Evolutionary conservation across 2,329 filamentous ascomycete genomes (phyloP).

Genomic region (Ilyonectria mors-panacis): DNA sequence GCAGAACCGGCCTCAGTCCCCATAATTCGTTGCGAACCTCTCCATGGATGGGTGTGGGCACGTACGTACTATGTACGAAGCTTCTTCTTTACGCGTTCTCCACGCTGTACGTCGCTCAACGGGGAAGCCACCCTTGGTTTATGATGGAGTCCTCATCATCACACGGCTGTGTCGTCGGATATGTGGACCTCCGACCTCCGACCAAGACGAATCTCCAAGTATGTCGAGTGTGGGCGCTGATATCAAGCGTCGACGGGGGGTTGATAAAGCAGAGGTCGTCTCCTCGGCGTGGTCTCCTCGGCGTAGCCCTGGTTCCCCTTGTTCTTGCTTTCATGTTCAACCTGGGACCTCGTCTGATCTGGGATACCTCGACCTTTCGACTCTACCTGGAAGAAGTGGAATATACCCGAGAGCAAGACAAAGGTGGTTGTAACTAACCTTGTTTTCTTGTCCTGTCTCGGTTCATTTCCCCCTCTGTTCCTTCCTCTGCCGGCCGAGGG

Average conservation of each 20-base stretch:
- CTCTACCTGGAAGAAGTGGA: conserved; percentile 8
- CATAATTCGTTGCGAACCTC: conserved; percentile 19
- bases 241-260: not conserved
- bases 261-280: conserved; percentile 1
- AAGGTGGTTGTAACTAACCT: conserved; percentile 17
- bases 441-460: conserved; percentile 11
- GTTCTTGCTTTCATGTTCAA: not conserved
- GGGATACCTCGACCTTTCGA: not conserved
- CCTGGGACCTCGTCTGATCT: conserved; percentile 10
- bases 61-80: conserved; percentile 22
- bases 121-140: conserved; percentile 2
- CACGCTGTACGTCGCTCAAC: conserved; percentile 4
- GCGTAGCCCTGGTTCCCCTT: not conserved
- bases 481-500: conserved; percentile 1
- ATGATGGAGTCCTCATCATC: not conserved
- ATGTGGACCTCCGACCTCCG: conserved; percentile 8
- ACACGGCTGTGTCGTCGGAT: conserved; percentile 6
- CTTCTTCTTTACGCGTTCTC: conserved; percentile 6
- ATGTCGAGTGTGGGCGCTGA: not conserved
- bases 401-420: conserved; percentile 4
- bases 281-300: not conserved
- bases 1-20: not conserved
- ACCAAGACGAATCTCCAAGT: conserved; percentile 3
- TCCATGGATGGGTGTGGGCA: conserved; percentile 4
- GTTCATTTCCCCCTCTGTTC: conserved; percentile 5